Conservation (phyloP, 1,284 basidiomycete species). For the Pascua sp. region DNA sequence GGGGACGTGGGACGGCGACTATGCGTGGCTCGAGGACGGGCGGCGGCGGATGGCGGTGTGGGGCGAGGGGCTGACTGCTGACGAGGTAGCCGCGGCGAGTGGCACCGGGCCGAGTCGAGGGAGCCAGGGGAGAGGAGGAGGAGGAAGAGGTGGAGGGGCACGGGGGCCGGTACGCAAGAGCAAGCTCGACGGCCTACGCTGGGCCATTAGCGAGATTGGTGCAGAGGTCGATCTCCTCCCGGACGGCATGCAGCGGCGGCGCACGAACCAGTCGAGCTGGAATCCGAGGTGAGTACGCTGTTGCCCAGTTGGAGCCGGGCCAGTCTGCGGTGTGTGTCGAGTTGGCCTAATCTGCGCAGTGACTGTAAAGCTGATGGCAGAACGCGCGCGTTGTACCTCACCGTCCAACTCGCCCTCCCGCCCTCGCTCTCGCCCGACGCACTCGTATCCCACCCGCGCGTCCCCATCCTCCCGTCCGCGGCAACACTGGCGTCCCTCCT, state of each 20-base stretch:
- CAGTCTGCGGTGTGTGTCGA: too few species aligned
- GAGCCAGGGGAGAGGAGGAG: constrained; percentile 44
- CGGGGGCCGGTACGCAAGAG: constrained; percentile 33
- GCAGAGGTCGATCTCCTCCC: constrained; percentile 66
- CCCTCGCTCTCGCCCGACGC: constrained; percentile 46
- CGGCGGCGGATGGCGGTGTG: constrained; percentile 66
- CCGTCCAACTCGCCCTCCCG: constrained; percentile 66
- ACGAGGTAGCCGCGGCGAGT: constrained; percentile 15
- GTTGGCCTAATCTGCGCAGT: too few species aligned
- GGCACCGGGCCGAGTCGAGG: constrained; percentile 61
- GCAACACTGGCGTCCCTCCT: constrained; percentile 25
- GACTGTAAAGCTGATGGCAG: constrained; percentile 13
- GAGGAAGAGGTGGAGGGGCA: constrained; percentile 2
- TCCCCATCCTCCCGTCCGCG: constrained; percentile 22
- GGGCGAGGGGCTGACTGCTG: constrained; percentile 63
- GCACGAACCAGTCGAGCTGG: constrained; percentile 72
- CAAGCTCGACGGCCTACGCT: constrained; percentile 62
- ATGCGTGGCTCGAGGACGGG: constrained; percentile 74
- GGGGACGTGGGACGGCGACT: constrained; percentile 79
- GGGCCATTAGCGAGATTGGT: constrained; percentile 64
- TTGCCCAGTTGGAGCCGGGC: too few species aligned
- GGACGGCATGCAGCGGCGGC: constrained; percentile 73
- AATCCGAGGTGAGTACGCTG: constrained; percentile 64
- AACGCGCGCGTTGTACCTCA: constrained; percentile 59
- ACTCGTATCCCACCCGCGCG: constrained; percentile 26